Percentiles rank a stretch among this genome's conserved stretches.
Evolutionary conservation across 1,284 basidiomycete genomes (phyloP).

Genomic region (Anthracocystis panici-leucophaei): DNA sequence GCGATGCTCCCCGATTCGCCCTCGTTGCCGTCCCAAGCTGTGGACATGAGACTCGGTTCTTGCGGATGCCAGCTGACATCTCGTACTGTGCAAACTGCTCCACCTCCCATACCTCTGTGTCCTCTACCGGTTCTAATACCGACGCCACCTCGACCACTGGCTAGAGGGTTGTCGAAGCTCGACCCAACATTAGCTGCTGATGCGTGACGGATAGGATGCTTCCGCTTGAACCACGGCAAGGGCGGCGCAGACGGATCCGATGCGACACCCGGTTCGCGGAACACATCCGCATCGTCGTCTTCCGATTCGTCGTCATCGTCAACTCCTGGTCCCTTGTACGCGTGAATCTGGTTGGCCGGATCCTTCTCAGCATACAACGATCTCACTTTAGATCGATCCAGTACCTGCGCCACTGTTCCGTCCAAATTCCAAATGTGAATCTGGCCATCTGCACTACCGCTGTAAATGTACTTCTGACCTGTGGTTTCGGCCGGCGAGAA

Average conservation of each 20-base stretch:
- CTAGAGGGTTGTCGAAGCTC: constrained; percentile 19
- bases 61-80: constrained; percentile 92
- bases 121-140: constrained; percentile 25
- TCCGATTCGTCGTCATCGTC: constrained; percentile 16
- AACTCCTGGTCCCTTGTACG: constrained; percentile 45
- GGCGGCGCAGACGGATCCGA: constrained; percentile 55
- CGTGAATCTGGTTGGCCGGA: constrained; percentile 65
- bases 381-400: constrained; percentile 83
- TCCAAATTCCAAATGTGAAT: constrained; percentile 90
- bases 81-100: constrained; percentile 74
- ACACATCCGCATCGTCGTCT: constrained; percentile 26
- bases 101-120: constrained; percentile 40
- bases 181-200: neutral
- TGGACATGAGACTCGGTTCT: constrained; percentile 90
- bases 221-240: constrained; percentile 40
- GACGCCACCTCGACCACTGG: neutral
- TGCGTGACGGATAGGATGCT: constrained; percentile 26
- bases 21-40: constrained; percentile 80
- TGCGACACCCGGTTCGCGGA: constrained; percentile 30
- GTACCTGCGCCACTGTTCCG: constrained; percentile 82
- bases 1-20: constrained; percentile 59
- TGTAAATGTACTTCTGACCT: constrained; percentile 91
- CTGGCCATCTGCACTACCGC: constrained; percentile 82
- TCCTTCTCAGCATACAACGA: constrained; percentile 74
- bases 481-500: constrained; percentile 93